Evolutionary conservation across 345 rosid genomes (phyloP).

Genomic region (Populus ilicifolia): DNA sequence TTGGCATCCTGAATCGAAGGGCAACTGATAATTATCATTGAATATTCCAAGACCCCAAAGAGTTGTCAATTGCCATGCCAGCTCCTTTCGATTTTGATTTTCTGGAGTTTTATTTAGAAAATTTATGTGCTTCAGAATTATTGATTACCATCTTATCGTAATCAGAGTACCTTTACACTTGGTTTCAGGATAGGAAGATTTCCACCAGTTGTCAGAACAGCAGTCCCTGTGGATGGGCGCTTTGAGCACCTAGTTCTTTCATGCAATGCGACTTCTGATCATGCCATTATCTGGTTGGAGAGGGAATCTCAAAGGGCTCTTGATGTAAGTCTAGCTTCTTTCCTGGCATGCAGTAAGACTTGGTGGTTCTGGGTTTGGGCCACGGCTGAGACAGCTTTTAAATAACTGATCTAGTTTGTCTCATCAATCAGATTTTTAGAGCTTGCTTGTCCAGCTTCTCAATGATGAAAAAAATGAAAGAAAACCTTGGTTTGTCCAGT

Average conservation of each 20-base stretch:
- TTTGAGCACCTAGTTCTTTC: conserved; percentile 89
- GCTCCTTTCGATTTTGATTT: not conserved
- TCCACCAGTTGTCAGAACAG: conserved; percentile 95
- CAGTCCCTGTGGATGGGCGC: conserved; percentile 96
- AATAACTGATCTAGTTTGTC: not conserved
- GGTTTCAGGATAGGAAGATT: conserved; percentile 70
- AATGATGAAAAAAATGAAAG: not conserved
- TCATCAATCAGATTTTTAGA: not conserved
- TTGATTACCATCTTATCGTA: not conserved
- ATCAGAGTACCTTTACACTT: not conserved
- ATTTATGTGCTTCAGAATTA: not conserved
- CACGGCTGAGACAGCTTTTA: not conserved
- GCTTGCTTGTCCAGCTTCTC: not conserved
- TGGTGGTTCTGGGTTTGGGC: not conserved
- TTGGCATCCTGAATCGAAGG: not conserved
- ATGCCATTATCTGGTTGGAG: conserved; percentile 78
- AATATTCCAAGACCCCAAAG: not conserved
- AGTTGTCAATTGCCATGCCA: not conserved
- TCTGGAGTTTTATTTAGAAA: not conserved
- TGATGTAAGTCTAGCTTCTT: conserved; percentile 46
- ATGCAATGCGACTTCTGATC: conserved; percentile 84
- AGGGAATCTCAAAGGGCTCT: conserved; percentile 85
- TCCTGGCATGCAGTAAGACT: not conserved
- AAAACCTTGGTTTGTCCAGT: not conserved
- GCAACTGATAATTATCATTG: not conserved